Percentiles rank a stretch among this genome's conserved stretches.
Evolutionary conservation across 768 basidiomycete species (phyloP).

Genomic region (Hemileccinum rubropunctum): DNA sequence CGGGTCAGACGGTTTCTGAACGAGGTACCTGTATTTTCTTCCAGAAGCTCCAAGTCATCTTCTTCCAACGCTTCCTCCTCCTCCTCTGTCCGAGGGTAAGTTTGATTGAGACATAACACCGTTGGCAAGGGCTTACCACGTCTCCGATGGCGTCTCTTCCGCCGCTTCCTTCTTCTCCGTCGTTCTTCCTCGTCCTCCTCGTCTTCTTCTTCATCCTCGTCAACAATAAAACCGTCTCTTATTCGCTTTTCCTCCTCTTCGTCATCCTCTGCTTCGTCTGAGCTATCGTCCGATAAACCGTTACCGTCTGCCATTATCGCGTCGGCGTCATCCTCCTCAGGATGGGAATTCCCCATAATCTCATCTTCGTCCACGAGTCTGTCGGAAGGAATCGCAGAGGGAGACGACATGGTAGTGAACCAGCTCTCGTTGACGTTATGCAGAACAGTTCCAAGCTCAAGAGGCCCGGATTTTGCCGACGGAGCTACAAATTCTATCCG

Average conservation of each 20-base stretch:
- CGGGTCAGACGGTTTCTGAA: constrained; percentile 75
- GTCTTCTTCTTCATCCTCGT: constrained; percentile 88
- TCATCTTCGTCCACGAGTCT: constrained; percentile 47
- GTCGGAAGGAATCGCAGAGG: constrained; percentile 36
- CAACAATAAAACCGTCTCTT: constrained; percentile 89
- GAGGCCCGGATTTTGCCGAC: constrained; percentile 23
- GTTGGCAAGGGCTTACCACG: constrained; percentile 36
- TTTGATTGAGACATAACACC: constrained; percentile 3
- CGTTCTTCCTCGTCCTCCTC: constrained; percentile 60
- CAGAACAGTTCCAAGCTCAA: background rate
- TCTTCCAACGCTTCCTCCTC: constrained; percentile 80
- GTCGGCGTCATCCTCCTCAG: constrained; percentile 58
- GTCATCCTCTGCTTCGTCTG: constrained; percentile 88
- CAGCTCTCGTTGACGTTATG: constrained; percentile 14
- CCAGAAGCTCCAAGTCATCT: constrained; percentile 76
- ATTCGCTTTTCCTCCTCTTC: constrained; percentile 81
- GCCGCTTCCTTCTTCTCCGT: constrained; percentile 58
- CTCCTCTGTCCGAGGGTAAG: constrained; percentile 33
- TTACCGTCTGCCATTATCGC: constrained; percentile 45
- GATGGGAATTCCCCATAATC: constrained; percentile 52
- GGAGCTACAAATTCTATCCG: constrained; percentile 20
- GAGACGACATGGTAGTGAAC: constrained; percentile 53
- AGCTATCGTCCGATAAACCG: constrained; percentile 70
- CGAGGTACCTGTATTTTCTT: constrained; percentile 81
- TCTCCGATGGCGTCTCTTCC: constrained; percentile 63